phyloP scores from a whole-genome alignment of 2,329 filamentous ascomycete species.

The Plectosphaerella cucumerina region DNA sequence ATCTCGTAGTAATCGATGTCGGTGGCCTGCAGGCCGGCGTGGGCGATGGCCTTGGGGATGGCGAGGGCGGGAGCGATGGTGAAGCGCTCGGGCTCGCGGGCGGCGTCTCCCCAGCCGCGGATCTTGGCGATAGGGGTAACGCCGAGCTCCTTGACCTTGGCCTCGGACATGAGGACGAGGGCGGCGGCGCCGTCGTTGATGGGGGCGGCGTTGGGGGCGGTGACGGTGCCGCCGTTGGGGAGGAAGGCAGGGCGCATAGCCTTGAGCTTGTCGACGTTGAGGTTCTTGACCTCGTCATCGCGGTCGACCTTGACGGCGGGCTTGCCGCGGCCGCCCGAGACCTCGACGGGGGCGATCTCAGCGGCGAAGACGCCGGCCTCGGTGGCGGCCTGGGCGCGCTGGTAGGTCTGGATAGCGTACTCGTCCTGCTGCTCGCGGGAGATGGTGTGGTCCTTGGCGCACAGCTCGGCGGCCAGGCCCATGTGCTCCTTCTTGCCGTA shows the following conservation, averaged over 20 bases:
- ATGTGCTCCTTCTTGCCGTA: constrained; percentile 93
- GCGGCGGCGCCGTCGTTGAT: constrained; percentile 94
- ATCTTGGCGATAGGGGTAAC: constrained; percentile 95
- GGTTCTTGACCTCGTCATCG: constrained; percentile 96
- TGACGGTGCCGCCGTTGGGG: constrained; percentile 80
- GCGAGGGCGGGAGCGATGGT: constrained; percentile 90
- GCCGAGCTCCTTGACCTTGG: constrained; percentile 85
- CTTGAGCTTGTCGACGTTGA: constrained; percentile 78
- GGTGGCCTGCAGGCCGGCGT: constrained; percentile 75
- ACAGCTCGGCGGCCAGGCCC: constrained; percentile 90
- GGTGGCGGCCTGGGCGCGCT: constrained; percentile 84
- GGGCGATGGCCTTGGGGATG: constrained; percentile 95
- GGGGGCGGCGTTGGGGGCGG: constrained; percentile 92
- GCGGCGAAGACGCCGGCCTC: constrained; percentile 74
- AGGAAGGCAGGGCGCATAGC: constrained; percentile 81
- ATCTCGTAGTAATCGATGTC: constrained; percentile 94
- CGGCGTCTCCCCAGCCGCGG: constrained; percentile 94
- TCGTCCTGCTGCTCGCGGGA: constrained; percentile 85
- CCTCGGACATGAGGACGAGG: constrained; percentile 88
- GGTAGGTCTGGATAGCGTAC: constrained; percentile 92
- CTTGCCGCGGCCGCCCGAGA: constrained; percentile 87
- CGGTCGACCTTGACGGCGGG: constrained; percentile 73
- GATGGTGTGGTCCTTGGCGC: constrained; percentile 77
- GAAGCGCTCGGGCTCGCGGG: constrained; percentile 88
- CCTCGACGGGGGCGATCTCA: constrained; percentile 87